Evolutionary conservation across 352 stramenopile species (phyloP), one percentile per base, ranked within the genome.

Genomic region (Pythium inflatum): DNA sequence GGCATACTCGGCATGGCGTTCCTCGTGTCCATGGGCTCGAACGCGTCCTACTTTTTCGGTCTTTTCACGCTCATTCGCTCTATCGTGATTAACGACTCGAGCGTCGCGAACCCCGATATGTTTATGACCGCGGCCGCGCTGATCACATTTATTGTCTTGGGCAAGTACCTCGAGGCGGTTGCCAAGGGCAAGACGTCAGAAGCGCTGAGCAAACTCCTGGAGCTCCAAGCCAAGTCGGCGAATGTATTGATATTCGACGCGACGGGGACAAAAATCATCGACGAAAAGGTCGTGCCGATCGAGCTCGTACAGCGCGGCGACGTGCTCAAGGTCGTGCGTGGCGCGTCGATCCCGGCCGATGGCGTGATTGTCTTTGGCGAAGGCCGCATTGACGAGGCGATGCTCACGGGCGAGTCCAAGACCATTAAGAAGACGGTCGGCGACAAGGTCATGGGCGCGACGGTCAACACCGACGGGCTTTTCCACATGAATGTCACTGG

Each of bases 51-150:
- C 73, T 87, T 98, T 33, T 99, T 99, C 75, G 97, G 91, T 0
- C 59, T 98, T 5, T 93, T 98, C 50, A 94, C 90, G 34, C 81
- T 98, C 30, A 64, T 93, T 67, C 92, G 80, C 33, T 86, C 80
- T 31, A 79, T 81, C 13, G 78, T 87, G 65, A 82, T 87, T 34
- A 76, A 80, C 30, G 82, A 97, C 49, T 77, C 72, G 66, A 88
- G 79, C 63, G 81, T 96, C 27, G 71, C 82, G 22, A 87, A 81
- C 34, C 76, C 81, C 6, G 87, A 97, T 71, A 97, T 98, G 79
- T 99, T 99, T 74, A 98, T 99, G 85, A 99, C 97, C 5, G 96
- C 94, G n/a, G 90, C 97, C 3, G 97, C 99, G 81, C 82, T 99
- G 27, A 92, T 99, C 62, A 91, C 96, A 20, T 99, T 99, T 70